These are phyloP conservation scores for Naganishia vaughanmartiniae DNA, from an alignment of 768 basidiomycete genomes.

Conservation along the genomic window DNA sequence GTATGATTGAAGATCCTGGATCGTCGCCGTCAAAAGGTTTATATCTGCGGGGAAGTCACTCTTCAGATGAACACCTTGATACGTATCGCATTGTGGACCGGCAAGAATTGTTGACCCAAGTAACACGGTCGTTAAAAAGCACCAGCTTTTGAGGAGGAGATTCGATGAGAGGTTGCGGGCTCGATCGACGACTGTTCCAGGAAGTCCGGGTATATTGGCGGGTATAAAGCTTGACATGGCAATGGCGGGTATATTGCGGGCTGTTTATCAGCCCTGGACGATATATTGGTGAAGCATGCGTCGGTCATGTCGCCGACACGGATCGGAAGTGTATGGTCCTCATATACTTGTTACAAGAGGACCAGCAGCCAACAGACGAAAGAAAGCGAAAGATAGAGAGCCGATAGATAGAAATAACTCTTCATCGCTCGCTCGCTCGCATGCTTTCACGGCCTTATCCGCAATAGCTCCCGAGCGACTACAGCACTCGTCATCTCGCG, in stretches of 20 bases:
- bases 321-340: too few species aligned
- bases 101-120: background rate
- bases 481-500: too few species aligned
- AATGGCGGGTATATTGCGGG: background rate
- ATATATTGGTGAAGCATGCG: constrained; percentile 65
- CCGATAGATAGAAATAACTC: too few species aligned
- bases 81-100: background rate
- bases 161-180: background rate
- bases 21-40: constrained; percentile 32
- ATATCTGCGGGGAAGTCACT: background rate
- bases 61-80: background rate
- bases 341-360: too few species aligned
- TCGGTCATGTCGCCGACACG: constrained; percentile 35
- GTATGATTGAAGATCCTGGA: constrained; percentile 35
- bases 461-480: background rate
- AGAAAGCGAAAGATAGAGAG: too few species aligned
- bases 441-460: too few species aligned
- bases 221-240: background rate
- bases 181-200: background rate
- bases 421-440: too few species aligned
- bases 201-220: background rate
- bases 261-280: background rate
- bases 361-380: too few species aligned
- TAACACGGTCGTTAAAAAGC: background rate
- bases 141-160: background rate